Percentiles rank a stretch among this genome's conserved stretches.
These are phyloP conservation scores for Boletus reticuloceps DNA, from an alignment of 768 basidiomycete genomes.

Conservation along the genomic window DNA sequence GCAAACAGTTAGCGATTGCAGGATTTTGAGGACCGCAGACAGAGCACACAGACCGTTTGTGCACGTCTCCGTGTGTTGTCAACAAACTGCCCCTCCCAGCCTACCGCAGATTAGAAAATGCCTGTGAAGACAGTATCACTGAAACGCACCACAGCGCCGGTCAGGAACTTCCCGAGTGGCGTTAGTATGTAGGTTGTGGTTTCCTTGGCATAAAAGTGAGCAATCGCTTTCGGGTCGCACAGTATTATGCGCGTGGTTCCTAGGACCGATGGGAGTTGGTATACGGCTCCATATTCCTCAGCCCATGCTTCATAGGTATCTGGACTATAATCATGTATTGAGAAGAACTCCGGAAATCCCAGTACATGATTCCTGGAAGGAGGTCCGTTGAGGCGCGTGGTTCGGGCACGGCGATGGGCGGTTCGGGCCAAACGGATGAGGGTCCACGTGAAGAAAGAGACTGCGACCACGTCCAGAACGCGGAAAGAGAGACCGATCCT, in stretches of 20 bases:
- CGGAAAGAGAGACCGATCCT: background rate
- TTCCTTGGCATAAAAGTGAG: conserved; percentile 52
- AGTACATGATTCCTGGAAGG: conserved; percentile 40
- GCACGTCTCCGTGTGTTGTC: conserved; percentile 18
- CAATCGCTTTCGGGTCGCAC: conserved; percentile 48
- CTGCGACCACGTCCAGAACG: conserved; percentile 7
- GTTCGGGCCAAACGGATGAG: conserved; percentile 11
- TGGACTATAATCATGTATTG: conserved; percentile 27
- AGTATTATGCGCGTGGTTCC: conserved; percentile 39
- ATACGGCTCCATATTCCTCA: conserved; percentile 45
- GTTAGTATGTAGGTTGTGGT: conserved; percentile 37
- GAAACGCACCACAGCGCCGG: conserved; percentile 31
- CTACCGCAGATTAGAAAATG: background rate
- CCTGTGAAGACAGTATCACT: too few relatives aligned
- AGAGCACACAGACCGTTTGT: conserved; percentile 10
- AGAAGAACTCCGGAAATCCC: conserved; percentile 35
- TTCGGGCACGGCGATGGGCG: conserved; percentile 8
- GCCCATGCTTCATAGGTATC: conserved; percentile 48
- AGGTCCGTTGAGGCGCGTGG: conserved; percentile 45
- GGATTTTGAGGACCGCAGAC: background rate
- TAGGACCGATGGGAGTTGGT: conserved; percentile 38
- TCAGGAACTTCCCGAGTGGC: conserved; percentile 20
- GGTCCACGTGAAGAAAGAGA: conserved; percentile 15
- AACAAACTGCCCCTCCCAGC: conserved; percentile 10
- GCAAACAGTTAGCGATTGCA: background rate